Evolutionary conservation across 495 filamentous ascomycete species (phyloP).

Genomic region (Echria macrotheca): DNA sequence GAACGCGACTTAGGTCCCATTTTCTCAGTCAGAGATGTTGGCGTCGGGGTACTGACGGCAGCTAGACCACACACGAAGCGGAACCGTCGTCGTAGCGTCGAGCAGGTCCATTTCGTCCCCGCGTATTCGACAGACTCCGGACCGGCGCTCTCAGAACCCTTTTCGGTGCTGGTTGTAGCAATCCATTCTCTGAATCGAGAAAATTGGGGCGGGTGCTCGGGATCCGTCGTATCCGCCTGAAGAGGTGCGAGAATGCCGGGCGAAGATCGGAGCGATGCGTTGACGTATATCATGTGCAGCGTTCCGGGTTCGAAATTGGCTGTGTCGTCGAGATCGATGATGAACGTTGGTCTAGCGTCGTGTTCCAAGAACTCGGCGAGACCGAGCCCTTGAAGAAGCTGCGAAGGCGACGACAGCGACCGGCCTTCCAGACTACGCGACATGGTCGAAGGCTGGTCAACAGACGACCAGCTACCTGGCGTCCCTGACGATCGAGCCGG

Average conservation of each 20-base stretch:
- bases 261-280: conserved; percentile 49
- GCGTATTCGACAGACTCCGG: conserved; percentile 48
- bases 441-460: conserved; percentile 30
- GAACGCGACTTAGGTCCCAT: conserved; percentile 24
- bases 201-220: conserved; percentile 36
- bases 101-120: conserved; percentile 58
- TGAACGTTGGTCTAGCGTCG: conserved; percentile 62
- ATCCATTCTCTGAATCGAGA: conserved; percentile 59
- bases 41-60: conserved; percentile 21
- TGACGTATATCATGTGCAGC: conserved; percentile 54
- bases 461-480: conserved; percentile 43
- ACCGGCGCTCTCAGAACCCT: conserved; percentile 40
- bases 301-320: conserved; percentile 46
- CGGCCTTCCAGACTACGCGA: conserved; percentile 40
- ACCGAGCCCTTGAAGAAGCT: conserved; percentile 52
- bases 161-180: conserved; percentile 42
- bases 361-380: conserved; percentile 61
- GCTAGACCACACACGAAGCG: conserved; percentile 53
- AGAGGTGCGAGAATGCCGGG: conserved; percentile 46
- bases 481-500: conserved; percentile 46
- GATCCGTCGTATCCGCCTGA: conserved; percentile 35
- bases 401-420: conserved; percentile 33
- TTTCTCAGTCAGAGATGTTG: conserved; percentile 34
- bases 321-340: conserved; percentile 55
- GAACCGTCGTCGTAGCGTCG: conserved; percentile 55